Percentiles rank a stretch among this genome's conserved stretches.
Evolutionary conservation across 2,329 filamentous ascomycete species (phyloP).

Genomic region (Dactylellina drechsleri): DNA sequence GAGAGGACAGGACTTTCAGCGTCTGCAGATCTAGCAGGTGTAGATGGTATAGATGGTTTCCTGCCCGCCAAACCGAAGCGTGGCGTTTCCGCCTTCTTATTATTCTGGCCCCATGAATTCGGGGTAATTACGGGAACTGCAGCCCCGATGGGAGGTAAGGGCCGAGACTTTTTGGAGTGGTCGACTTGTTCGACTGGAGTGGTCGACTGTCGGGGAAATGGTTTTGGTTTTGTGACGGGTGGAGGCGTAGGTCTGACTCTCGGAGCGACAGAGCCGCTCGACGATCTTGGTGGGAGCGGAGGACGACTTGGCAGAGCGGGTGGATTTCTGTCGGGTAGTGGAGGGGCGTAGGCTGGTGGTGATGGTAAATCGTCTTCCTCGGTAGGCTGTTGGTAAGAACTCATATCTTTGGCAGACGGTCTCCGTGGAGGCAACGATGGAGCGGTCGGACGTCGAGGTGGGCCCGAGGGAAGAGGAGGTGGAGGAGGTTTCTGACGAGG

Average conservation of each 20-base stretch:
- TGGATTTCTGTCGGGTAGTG: slow-evolving; percentile 12
- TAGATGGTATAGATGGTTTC: slow-evolving; percentile 1
- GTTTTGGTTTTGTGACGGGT: neutral
- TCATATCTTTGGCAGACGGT: neutral
- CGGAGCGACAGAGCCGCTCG: neutral
- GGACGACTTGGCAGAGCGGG: neutral
- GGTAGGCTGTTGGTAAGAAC: neutral
- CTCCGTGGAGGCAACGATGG: slow-evolving; percentile 5
- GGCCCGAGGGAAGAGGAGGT: slow-evolving; percentile 24
- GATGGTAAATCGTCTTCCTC: slow-evolving; percentile 19
- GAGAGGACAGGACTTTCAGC: slow-evolving; percentile 14
- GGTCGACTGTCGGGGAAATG: slow-evolving; percentile 3
- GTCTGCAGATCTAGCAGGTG: neutral
- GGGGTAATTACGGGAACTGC: slow-evolving; percentile 12
- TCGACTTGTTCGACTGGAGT: neutral
- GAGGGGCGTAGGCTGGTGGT: slow-evolving; percentile 26
- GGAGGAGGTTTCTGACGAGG: slow-evolving; percentile 16
- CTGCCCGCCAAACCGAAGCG: neutral
- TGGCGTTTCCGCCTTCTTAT: neutral
- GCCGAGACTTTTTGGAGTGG: slow-evolving; percentile 1
- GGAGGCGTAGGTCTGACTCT: neutral
- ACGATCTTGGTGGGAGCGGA: slow-evolving; percentile 2
- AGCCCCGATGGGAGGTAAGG: slow-evolving; percentile 24
- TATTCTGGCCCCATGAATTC: slow-evolving; percentile 16
- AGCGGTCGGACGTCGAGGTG: slow-evolving; percentile 13